Evolutionary conservation across 2,329 filamentous ascomycete genomes (phyloP).

Genomic region (Volutella citrinella): DNA sequence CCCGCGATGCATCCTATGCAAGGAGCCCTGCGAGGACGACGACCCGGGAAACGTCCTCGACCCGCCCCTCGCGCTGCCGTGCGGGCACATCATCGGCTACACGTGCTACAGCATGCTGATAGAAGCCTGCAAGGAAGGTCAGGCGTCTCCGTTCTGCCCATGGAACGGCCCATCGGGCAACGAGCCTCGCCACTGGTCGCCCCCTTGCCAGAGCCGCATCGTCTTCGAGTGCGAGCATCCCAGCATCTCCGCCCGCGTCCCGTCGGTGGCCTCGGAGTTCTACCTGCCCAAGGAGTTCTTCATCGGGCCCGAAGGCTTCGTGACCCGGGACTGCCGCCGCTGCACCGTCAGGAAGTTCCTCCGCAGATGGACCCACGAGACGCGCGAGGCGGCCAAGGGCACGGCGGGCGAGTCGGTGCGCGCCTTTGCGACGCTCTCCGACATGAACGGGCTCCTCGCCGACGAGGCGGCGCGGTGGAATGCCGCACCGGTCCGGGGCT

Average conservation of each 20-base stretch:
- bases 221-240: conserved; percentile 15
- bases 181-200: conserved; percentile 8
- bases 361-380: conserved; percentile 8
- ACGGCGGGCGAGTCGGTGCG: not conserved
- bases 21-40: conserved; percentile 9
- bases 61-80: conserved; percentile 11
- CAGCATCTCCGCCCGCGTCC: not conserved
- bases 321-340: conserved; percentile 10
- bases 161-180: conserved; percentile 11
- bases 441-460: conserved; percentile 2
- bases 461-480: not conserved
- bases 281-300: conserved; percentile 7
- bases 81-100: conserved; percentile 19
- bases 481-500: not conserved
- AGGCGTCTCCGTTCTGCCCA: conserved; percentile 9
- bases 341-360: conserved; percentile 11
- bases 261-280: not conserved
- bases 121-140: not conserved
- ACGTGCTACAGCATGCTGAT: conserved; percentile 12
- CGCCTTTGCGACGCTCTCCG: conserved; percentile 5
- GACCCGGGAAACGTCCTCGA: conserved; percentile 2
- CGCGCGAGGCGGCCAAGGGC: not conserved
- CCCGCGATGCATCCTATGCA: conserved; percentile 14
- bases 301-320: not conserved
- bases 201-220: conserved; percentile 13